Conservation (phyloP, 1,139 yeast species). For the Hyphopichia burtonii region DNA sequence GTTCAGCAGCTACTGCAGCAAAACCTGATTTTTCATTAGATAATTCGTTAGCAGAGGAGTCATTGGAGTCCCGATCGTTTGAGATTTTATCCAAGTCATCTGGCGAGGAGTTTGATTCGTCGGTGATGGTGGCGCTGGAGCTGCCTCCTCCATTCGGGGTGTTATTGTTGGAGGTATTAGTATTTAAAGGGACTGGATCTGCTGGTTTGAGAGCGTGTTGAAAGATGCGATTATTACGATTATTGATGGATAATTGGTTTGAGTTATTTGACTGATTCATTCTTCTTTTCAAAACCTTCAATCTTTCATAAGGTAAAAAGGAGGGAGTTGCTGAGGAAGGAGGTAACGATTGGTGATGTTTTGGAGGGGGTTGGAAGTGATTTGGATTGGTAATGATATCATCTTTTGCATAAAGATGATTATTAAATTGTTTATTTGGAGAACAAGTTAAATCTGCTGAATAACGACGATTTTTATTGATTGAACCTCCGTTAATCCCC, state of each 20-base stretch:
- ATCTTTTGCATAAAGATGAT: neutral
- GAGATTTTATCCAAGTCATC: neutral
- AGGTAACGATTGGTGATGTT: slow-evolving; percentile 3
- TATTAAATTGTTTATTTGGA: neutral
- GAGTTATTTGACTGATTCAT: slow-evolving; percentile 6
- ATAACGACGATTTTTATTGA: neutral
- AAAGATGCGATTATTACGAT: slow-evolving; percentile 7
- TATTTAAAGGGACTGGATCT: slow-evolving; percentile 20
- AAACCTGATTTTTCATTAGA: neutral
- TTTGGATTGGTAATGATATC: slow-evolving; percentile 4
- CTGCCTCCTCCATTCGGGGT: neutral
- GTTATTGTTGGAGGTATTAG: slow-evolving; percentile 2
- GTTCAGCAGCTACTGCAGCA: slow-evolving; percentile 3
- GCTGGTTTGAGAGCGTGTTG: slow-evolving; percentile 22
- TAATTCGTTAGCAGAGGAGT: neutral
- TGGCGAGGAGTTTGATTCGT: slow-evolving; percentile 2
- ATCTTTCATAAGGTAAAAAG: slow-evolving; percentile 26
- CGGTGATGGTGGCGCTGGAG: slow-evolving; percentile 2
- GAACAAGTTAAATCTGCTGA: neutral
- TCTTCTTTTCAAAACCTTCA: slow-evolving; percentile 25
- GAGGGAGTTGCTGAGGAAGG: neutral
- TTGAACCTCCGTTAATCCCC: neutral
- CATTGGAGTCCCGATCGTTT: neutral
- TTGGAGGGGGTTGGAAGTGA: slow-evolving; percentile 3
- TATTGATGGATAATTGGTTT: neutral